phyloP scores from a whole-genome alignment of 106 monocot species.

The Vanilla planifolia region DNA sequence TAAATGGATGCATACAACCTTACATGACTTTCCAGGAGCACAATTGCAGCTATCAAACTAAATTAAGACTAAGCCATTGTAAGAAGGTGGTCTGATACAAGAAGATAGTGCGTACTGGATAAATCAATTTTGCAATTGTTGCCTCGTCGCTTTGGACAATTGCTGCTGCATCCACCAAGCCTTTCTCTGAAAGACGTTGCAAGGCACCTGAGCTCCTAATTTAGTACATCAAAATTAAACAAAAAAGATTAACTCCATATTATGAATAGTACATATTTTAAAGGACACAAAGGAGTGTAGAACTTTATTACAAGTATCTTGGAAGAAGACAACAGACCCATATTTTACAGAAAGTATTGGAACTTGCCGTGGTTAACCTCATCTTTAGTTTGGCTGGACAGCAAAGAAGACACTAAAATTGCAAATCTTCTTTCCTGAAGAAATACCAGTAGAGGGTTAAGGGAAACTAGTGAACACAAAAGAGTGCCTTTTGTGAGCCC shows the following conservation, averaged over 20 bases:
- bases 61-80: background rate
- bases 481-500: no score
- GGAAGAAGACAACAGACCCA: background rate
- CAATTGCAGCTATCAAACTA: background rate
- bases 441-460: no score
- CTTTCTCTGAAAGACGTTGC: conserved; percentile 62
- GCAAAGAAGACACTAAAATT: conserved; percentile 74
- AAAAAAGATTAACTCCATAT: conserved; percentile 8
- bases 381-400: conserved; percentile 97
- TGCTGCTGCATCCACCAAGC: conserved; percentile 61
- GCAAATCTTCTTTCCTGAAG: conserved; percentile 86
- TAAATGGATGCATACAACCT: background rate
- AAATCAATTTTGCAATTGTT: conserved; percentile 62
- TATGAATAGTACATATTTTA: background rate
- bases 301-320: background rate
- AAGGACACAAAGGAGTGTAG: background rate
- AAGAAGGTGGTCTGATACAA: background rate
- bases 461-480: no score
- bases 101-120: conserved; percentile 46
- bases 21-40: background rate
- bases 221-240: conserved; percentile 12
- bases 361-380: conserved; percentile 92
- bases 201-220: conserved; percentile 70
- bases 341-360: background rate
- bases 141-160: conserved; percentile 72